Conservation (phyloP, 768 basidiomycete genomes). For the Mycena haematopus region DNA sequence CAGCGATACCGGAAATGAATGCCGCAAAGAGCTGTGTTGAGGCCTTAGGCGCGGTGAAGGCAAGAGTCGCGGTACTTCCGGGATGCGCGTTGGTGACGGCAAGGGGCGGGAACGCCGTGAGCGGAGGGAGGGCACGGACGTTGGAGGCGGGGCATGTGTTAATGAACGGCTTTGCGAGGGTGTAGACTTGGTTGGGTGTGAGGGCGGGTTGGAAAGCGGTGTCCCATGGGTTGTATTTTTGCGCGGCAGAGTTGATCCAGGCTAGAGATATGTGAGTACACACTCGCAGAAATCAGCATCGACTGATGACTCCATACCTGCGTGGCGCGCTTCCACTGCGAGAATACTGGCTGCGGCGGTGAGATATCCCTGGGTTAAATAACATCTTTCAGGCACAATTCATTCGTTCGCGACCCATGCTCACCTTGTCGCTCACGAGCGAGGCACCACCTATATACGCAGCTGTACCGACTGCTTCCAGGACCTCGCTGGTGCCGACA, state of each 20-base stretch:
- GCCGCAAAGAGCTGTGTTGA: conserved; percentile 47
- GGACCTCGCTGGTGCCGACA: conserved; percentile 47
- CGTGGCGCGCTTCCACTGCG: conserved; percentile 58
- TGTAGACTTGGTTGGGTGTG: conserved; percentile 46
- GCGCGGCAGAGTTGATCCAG: conserved; percentile 54
- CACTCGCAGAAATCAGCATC: neutral
- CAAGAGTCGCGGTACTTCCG: conserved; percentile 36
- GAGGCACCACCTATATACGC: conserved; percentile 65
- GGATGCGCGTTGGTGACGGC: conserved; percentile 37
- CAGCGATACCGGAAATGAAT: conserved; percentile 53
- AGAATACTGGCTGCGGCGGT: conserved; percentile 67
- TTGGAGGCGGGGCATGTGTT: conserved; percentile 59
- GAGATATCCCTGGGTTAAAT: conserved; percentile 41
- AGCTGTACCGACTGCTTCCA: conserved; percentile 61
- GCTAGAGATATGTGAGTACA: conserved; percentile 25
- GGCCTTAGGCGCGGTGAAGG: conserved; percentile 29
- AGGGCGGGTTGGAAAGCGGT: conserved; percentile 55
- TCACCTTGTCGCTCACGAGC: conserved; percentile 40
- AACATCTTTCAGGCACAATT: neutral
- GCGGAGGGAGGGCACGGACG: conserved; percentile 48
- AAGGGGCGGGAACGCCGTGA: conserved; percentile 53
- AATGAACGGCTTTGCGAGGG: conserved; percentile 52
- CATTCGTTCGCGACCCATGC: neutral
- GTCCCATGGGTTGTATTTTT: conserved; percentile 50
- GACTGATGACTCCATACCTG: conserved; percentile 26